Evolutionary conservation across 176 grass and related monocot species (phyloP).

Genomic region (Triticum monococcum): DNA sequence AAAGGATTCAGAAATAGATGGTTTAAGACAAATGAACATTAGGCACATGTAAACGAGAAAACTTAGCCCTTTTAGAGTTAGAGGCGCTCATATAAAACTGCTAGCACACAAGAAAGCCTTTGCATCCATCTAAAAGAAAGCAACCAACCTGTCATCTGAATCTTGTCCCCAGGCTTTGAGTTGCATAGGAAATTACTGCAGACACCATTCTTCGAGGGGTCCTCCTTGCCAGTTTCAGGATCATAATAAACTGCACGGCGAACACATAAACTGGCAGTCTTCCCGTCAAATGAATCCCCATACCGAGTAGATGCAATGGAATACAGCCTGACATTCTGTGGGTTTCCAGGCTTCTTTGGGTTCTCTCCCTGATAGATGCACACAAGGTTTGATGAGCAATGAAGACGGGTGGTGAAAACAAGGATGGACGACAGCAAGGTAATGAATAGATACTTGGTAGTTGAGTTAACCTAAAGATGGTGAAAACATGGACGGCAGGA

Average conservation of each 20-base stretch:
- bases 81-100: not conserved
- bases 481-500: not conserved
- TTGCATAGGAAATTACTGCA: constrained; percentile 99
- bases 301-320: constrained; percentile 92
- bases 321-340: constrained; percentile 90
- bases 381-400: not conserved
- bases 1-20: constrained; percentile 1
- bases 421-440: not conserved
- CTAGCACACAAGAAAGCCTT: not conserved
- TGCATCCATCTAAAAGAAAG: constrained; percentile 1
- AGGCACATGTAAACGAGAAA: not conserved
- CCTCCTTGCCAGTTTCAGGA: constrained; percentile 87
- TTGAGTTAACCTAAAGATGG: not conserved
- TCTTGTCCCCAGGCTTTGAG: constrained; percentile 91
- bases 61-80: not conserved
- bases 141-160: constrained; percentile 70
- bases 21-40: not conserved
- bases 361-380: constrained; percentile 71
- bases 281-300: constrained; percentile 84
- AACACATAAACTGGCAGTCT: constrained; percentile 77
- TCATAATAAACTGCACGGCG: constrained; percentile 84
- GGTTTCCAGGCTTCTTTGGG: constrained; percentile 85
- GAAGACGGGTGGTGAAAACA: not conserved
- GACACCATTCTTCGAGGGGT: constrained; percentile 76
- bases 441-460: not conserved